phyloP scores from a whole-genome alignment of 148 eudicot genomes.

The Vaccinium corymbosum region DNA sequence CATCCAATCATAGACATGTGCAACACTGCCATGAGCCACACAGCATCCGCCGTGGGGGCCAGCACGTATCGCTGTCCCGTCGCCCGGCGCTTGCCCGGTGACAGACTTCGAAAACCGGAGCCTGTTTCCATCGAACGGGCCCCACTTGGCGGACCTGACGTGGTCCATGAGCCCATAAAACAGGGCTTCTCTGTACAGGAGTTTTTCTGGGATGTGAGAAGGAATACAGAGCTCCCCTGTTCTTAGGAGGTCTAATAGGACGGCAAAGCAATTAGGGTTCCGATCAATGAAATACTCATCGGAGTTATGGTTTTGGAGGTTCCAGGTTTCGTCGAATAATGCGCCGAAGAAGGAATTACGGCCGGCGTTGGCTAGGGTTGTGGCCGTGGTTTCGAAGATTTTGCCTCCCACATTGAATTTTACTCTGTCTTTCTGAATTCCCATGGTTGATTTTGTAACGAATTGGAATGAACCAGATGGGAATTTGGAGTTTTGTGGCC shows the following conservation, averaged over 20 bases:
- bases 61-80: slow-evolving; percentile 80
- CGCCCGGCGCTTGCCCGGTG: slow-evolving; percentile 68
- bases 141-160: slow-evolving; percentile 71
- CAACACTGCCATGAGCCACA: slow-evolving; percentile 84
- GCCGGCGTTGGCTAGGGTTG: slow-evolving; percentile 83
- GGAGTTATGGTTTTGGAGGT: slow-evolving; percentile 24
- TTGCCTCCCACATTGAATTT: slow-evolving; percentile 80
- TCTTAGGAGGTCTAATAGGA: slow-evolving; percentile 76
- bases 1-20: slow-evolving; percentile 88
- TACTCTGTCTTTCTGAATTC: slow-evolving; percentile 50
- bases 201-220: slow-evolving; percentile 46
- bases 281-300: slow-evolving; percentile 68
- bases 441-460: slow-evolving; percentile 27
- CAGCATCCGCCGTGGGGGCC: slow-evolving; percentile 85
- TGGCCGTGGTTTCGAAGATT: slow-evolving; percentile 70
- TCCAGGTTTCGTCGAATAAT: slow-evolving; percentile 72
- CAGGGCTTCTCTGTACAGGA: slow-evolving; percentile 68
- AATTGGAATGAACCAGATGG: slow-evolving; percentile 2
- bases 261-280: slow-evolving; percentile 69
- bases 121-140: slow-evolving; percentile 71
- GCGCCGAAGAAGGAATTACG: slow-evolving; percentile 75
- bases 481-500: slow-evolving; percentile 10
- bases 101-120: slow-evolving; percentile 40
- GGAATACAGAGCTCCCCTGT: slow-evolving; percentile 69
- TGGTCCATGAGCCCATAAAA: slow-evolving; percentile 75